Percentiles rank a stretch among this genome's conserved stretches.
Conservation (phyloP, 176 grass and related monocot genomes). For the Avena sativa region DNA sequence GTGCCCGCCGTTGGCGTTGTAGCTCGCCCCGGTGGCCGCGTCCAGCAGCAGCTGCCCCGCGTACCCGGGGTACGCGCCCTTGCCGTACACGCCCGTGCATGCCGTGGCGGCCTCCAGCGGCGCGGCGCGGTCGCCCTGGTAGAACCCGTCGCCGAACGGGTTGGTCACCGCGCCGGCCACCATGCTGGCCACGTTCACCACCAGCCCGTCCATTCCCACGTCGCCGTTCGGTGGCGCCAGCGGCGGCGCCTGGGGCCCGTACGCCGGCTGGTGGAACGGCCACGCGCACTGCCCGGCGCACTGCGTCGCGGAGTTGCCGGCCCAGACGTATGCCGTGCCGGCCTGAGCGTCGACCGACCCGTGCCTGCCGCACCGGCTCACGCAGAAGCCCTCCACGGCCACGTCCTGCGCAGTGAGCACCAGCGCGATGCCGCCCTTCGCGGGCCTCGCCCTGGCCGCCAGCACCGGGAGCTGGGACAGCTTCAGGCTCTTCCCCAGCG, state of each 20-base stretch:
- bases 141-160: conserved; percentile 77
- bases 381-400: conserved; percentile 70
- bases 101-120: conserved; percentile 73
- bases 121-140: conserved; percentile 65
- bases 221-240: conserved; percentile 63
- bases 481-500: conserved; percentile 56
- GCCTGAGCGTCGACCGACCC: conserved; percentile 12
- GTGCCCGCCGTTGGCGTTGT: conserved; percentile 58
- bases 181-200: conserved; percentile 72
- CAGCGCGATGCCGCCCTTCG: conserved; percentile 55
- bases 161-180: conserved; percentile 70
- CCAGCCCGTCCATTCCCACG: conserved; percentile 62
- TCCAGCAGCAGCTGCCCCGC: conserved; percentile 62
- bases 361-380: conserved; percentile 70
- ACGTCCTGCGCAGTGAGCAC: conserved; percentile 72
- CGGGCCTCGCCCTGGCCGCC: conserved; percentile 46
- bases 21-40: conserved; percentile 58
- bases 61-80: conserved; percentile 69
- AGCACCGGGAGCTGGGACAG: conserved; percentile 53
- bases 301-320: conserved; percentile 71
- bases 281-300: conserved; percentile 90
- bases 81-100: conserved; percentile 69
- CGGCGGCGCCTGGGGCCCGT: conserved; percentile 58
- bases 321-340: conserved; percentile 60
- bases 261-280: conserved; percentile 85